These are phyloP conservation scores for Phoma herbarum DNA, from an alignment of 2,329 filamentous ascomycete species.

Conservation along the genomic window DNA sequence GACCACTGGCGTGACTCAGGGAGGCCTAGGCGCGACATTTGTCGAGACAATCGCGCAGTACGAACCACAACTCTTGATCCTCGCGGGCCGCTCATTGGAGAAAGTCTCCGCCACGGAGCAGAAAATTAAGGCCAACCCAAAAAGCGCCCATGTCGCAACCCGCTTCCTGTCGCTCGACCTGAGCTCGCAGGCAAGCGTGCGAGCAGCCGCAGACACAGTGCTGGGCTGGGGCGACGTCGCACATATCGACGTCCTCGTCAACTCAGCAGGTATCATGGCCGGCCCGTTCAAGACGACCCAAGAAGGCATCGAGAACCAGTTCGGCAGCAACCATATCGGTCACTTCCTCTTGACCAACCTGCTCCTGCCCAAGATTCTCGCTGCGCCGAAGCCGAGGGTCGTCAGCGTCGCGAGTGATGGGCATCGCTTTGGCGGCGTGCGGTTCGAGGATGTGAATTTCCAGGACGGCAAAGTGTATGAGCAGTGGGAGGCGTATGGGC, in stretches of 20 bases:
- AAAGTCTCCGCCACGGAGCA: neutral
- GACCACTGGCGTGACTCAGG: neutral
- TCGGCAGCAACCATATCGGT: neutral
- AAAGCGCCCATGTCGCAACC: neutral
- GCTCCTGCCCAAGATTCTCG: neutral
- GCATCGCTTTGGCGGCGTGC: neutral
- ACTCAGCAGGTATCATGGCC: neutral
- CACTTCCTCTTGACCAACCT: neutral
- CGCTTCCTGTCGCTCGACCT: neutral
- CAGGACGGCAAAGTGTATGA: constrained; percentile 53
- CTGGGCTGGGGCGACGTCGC: neutral
- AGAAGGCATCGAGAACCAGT: neutral
- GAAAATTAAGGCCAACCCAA: neutral
- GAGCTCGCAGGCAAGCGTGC: neutral
- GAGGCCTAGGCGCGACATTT: neutral
- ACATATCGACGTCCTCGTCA: neutral
- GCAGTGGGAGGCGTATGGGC: constrained; percentile 58
- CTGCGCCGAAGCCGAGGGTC: neutral
- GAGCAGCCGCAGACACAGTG: neutral
- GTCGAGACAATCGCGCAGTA: neutral
- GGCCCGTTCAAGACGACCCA: neutral
- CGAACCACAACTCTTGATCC: neutral
- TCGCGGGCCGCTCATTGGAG: neutral
- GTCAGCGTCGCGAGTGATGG: neutral
- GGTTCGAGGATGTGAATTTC: constrained; percentile 39